Percentiles rank a stretch among this genome's conserved stretches.
These are phyloP conservation scores for Backusella macrospora DNA, from an alignment of 192 early-diverging fungal genomes.

Conservation along the genomic window DNA sequence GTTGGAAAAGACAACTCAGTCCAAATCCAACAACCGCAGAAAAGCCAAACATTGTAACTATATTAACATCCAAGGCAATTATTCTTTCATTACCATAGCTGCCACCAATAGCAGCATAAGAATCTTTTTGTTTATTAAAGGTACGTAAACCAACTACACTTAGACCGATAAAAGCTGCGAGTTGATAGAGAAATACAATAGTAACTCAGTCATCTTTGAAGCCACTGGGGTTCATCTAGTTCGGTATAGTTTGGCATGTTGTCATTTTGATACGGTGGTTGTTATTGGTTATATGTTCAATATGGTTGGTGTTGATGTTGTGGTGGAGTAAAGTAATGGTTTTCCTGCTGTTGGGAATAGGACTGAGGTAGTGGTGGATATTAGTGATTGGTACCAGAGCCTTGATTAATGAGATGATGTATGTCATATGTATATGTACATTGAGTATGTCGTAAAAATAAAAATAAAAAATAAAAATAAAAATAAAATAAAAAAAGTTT, in stretches of 20 bases:
- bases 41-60: slow-evolving; percentile 37
- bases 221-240: slow-evolving; percentile 14
- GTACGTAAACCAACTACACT: slow-evolving; percentile 48
- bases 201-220: slow-evolving; percentile 74
- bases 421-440: too few relatives aligned
- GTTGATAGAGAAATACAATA: slow-evolving; percentile 52
- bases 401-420: background rate
- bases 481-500: background rate
- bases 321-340: background rate
- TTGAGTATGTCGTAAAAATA: too few relatives aligned
- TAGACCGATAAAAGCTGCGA: slow-evolving; percentile 57
- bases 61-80: slow-evolving; percentile 30
- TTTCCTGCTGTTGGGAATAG: background rate
- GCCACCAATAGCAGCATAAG: background rate
- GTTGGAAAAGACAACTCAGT: slow-evolving; percentile 41
- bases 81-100: slow-evolving; percentile 24
- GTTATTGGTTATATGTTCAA: background rate
- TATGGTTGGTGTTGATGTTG: background rate
- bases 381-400: background rate
- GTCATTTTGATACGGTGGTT: background rate
- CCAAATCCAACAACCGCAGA: slow-evolving; percentile 41
- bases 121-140: slow-evolving; percentile 1
- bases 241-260: background rate
- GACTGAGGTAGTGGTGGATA: background rate
- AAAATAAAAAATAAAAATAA: background rate